These are phyloP conservation scores for Sordariomycetes sp. DNA, from an alignment of 2,329 filamentous ascomycete species.

Conservation along the genomic window DNA sequence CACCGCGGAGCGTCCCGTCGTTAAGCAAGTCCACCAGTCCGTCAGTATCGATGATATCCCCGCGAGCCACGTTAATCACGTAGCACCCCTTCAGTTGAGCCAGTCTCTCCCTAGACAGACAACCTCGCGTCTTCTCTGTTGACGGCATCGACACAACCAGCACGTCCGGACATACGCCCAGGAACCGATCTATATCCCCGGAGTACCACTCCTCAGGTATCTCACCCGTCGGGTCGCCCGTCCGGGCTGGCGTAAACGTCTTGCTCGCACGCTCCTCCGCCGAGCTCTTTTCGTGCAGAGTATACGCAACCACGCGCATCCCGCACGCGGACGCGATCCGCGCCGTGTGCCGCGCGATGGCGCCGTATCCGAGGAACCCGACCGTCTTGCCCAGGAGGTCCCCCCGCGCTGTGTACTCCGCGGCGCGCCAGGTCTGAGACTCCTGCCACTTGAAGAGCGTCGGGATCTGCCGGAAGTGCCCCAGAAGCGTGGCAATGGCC, in stretches of 20 bases:
- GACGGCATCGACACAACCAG: conserved; percentile 31
- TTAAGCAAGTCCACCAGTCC: conserved; percentile 47
- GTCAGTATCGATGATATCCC: conserved; percentile 24
- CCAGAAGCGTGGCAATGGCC: conserved; percentile 24
- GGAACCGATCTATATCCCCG: conserved; percentile 29
- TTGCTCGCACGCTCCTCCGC: conserved; percentile 44
- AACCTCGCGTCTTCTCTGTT: conserved; percentile 20
- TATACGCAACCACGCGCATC: conserved; percentile 60
- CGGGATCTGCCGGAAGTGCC: conserved; percentile 16
- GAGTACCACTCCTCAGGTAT: conserved; percentile 31
- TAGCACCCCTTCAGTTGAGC: conserved; percentile 31
- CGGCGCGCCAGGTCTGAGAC: background rate
- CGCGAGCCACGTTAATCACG: conserved; percentile 56
- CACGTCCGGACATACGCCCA: conserved; percentile 29
- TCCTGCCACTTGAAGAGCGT: background rate
- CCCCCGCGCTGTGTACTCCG: background rate
- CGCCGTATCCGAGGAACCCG: conserved; percentile 31
- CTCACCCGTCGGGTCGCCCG: conserved; percentile 32
- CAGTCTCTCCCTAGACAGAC: conserved; percentile 33
- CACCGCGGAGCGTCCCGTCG: conserved; percentile 32
- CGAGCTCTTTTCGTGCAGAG: conserved; percentile 46
- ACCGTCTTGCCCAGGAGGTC: conserved; percentile 6
- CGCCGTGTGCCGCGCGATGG: conserved; percentile 31
- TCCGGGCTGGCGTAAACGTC: conserved; percentile 55
- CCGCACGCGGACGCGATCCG: conserved; percentile 47